Percentiles rank a stretch among this genome's conserved stretches.
Conservation (phyloP, 768 basidiomycete species). For the Collybia sordida region DNA sequence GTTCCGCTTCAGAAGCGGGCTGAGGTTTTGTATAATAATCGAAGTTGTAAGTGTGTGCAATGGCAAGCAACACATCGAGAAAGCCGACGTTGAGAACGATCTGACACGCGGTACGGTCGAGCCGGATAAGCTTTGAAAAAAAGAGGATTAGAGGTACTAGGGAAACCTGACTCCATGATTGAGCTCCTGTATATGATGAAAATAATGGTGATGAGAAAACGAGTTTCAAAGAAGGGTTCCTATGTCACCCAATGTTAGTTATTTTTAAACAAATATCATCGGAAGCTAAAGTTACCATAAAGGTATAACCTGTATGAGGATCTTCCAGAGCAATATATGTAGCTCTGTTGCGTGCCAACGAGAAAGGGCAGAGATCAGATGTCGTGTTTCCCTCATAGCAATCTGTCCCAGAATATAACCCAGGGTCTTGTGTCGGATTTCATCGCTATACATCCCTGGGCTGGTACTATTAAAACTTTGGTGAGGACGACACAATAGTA, state of each 20-base stretch:
- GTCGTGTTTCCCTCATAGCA: conserved; percentile 11
- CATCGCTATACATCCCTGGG: conserved; percentile 13
- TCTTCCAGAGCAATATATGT: conserved; percentile 11
- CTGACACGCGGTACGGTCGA: conserved; percentile 2
- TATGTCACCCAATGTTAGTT: background rate
- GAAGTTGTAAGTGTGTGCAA: conserved; percentile 7
- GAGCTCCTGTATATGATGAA: conserved; percentile 1
- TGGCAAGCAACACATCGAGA: conserved; percentile 12
- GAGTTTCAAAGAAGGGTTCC: conserved; percentile 13
- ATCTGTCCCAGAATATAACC: conserved; percentile 13
- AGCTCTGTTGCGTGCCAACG: conserved; percentile 12
- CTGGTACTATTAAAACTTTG: background rate
- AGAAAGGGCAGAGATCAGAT: conserved; percentile 10
- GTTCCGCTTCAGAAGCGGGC: too few relatives aligned
- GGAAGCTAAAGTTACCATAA: conserved; percentile 5
- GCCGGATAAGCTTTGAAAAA: conserved; percentile 13
- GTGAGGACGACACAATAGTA: too few relatives aligned
- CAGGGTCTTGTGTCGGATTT: conserved; percentile 6
- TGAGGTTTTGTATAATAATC: too few relatives aligned
- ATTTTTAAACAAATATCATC: background rate
- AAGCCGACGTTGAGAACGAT: conserved; percentile 15
- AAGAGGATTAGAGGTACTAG: conserved; percentile 12
- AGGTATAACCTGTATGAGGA: conserved; percentile 11
- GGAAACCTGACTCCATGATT: conserved; percentile 1
- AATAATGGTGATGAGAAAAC: conserved; percentile 15